Evolutionary conservation across 2,329 filamentous ascomycete species (phyloP).

Genomic region (Exophiala phaeomuriformis): DNA sequence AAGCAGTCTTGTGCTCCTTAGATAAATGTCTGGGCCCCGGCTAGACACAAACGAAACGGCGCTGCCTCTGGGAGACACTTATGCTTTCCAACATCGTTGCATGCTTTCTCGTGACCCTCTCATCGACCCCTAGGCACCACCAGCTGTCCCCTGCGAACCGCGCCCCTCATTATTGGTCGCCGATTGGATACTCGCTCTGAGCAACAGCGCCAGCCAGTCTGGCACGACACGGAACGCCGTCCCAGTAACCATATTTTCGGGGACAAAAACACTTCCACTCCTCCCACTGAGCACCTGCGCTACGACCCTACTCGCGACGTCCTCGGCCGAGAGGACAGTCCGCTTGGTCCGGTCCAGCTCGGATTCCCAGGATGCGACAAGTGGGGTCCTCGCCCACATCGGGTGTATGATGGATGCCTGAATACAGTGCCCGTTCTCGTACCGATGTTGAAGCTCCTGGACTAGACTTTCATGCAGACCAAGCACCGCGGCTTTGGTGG

Average conservation of each 20-base stretch:
- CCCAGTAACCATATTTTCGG: slow-evolving; percentile 17
- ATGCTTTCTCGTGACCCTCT: no score
- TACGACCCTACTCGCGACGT: slow-evolving; percentile 57
- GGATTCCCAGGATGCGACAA: slow-evolving; percentile 45
- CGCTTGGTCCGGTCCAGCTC: slow-evolving; percentile 48
- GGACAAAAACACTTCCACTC: slow-evolving; percentile 34
- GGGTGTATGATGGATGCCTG: slow-evolving; percentile 21
- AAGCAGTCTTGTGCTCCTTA: no score
- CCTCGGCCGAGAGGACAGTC: slow-evolving; percentile 27
- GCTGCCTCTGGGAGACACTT: no score
- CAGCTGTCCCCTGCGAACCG: no score
- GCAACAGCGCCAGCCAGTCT: slow-evolving; percentile 47
- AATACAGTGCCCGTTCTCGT: slow-evolving; percentile 32
- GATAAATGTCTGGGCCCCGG: no score
- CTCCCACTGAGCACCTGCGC: slow-evolving; percentile 46
- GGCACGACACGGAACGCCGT: slow-evolving; percentile 45
- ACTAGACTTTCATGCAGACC: slow-evolving; percentile 60
- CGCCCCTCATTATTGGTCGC: no score
- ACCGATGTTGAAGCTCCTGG: slow-evolving; percentile 52
- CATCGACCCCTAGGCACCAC: no score
- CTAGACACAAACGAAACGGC: no score
- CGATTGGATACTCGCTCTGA: no score
- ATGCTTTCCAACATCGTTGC: no score
- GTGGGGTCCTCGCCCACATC: slow-evolving; percentile 18
- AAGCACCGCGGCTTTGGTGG: slow-evolving; percentile 59